These are phyloP conservation scores for Moesziomyces antarcticus DNA, from an alignment of 1,284 basidiomycete species.

Conservation along the genomic window DNA sequence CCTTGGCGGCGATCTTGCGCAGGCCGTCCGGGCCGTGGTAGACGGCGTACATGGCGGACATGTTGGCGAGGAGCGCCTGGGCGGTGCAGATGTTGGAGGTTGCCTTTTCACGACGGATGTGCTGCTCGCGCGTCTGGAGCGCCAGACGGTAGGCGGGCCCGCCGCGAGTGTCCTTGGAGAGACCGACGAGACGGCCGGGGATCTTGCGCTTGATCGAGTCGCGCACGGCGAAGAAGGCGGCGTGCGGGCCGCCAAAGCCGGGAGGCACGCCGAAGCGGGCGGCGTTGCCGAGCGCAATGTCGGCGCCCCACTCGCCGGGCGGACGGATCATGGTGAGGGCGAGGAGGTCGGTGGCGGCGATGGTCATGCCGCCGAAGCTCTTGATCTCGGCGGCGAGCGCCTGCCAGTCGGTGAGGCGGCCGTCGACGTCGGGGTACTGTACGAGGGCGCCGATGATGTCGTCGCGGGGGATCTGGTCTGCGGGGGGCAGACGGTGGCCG, in stretches of 20 bases:
- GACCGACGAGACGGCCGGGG: slow-evolving; percentile 92
- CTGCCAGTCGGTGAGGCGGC: slow-evolving; percentile 82
- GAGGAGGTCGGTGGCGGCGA: slow-evolving; percentile 90
- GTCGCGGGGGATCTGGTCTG: slow-evolving; percentile 48
- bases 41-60: slow-evolving; percentile 73
- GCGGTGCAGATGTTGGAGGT: slow-evolving; percentile 68
- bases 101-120: slow-evolving; percentile 68
- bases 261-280: slow-evolving; percentile 84
- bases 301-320: slow-evolving; percentile 98
- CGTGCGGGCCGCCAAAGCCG: slow-evolving; percentile 71
- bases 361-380: slow-evolving; percentile 79
- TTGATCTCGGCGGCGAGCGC: slow-evolving; percentile 79
- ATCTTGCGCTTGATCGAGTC: slow-evolving; percentile 95
- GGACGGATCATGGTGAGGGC: slow-evolving; percentile 93
- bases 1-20: slow-evolving; percentile 84
- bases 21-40: slow-evolving; percentile 94
- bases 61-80: slow-evolving; percentile 66
- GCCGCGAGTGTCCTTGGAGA: slow-evolving; percentile 85
- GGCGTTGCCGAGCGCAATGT: slow-evolving; percentile 93
- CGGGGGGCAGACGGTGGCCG: slow-evolving; percentile 56
- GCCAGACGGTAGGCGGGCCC: slow-evolving; percentile 90
- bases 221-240: slow-evolving; percentile 93
- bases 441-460: slow-evolving; percentile 85
- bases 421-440: slow-evolving; percentile 83
- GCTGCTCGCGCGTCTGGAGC: slow-evolving; percentile 74